These are phyloP conservation scores for Fusarium sp. DNA, from an alignment of 2,329 filamentous ascomycete species.

Conservation along the genomic window DNA sequence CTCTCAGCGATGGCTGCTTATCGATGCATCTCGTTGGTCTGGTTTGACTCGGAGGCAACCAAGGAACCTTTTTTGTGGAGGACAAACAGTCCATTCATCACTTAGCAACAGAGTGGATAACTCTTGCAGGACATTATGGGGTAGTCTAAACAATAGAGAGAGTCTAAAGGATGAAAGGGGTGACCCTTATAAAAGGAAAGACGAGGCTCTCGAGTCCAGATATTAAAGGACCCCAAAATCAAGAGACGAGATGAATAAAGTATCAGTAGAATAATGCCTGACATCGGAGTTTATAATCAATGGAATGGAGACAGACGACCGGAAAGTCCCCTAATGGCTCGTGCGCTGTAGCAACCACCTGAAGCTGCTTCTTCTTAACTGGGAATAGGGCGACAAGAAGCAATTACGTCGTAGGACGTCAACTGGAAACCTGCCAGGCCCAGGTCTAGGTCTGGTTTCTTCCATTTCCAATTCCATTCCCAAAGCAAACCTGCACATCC, in stretches of 20 bases:
- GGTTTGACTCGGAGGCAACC: conserved; percentile 3
- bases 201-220: not conserved
- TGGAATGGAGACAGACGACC: not conserved
- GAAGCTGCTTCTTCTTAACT: conserved; percentile 25
- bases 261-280: not conserved
- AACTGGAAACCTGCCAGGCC: conserved; percentile 7
- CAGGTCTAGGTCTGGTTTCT: not conserved
- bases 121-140: not conserved
- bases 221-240: not conserved
- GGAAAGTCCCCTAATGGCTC: conserved; percentile 28
- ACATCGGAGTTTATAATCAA: conserved; percentile 18
- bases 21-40: conserved; percentile 20
- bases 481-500: not conserved
- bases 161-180: not conserved
- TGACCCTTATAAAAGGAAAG: not conserved
- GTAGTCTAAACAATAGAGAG: not conserved
- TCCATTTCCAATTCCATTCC: conserved; percentile 6
- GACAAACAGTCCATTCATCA: not conserved
- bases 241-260: conserved; percentile 1
- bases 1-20: conserved; percentile 12
- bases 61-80: conserved; percentile 19
- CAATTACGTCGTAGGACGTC: conserved; percentile 41
- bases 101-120: conserved; percentile 6
- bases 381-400: conserved; percentile 38
- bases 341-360: conserved; percentile 37